Percentiles rank a stretch among this genome's conserved stretches.
Conservation (phyloP, 345 rosid species). For the Geranium brycei region DNA sequence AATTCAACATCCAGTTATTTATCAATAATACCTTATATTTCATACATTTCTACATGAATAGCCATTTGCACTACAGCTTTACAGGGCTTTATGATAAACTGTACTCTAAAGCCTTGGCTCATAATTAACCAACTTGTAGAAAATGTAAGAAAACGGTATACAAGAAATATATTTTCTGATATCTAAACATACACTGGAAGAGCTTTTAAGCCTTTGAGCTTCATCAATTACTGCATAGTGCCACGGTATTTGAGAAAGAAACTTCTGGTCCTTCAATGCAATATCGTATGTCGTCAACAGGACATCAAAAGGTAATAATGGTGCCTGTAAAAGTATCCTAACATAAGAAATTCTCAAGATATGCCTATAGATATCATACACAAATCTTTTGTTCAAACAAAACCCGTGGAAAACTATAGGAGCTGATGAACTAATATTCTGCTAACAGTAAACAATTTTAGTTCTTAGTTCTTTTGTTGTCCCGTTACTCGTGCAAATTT, state of each 20-base stretch:
- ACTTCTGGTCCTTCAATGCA: conserved; percentile 59
- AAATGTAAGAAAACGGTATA: background rate
- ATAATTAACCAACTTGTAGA: background rate
- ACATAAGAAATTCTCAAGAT: background rate
- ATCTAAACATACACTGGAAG: conserved; percentile 54
- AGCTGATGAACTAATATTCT: background rate
- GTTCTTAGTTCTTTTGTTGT: background rate
- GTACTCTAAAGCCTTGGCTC: background rate
- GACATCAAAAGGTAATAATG: conserved; percentile 53
- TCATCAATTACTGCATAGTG: conserved; percentile 63
- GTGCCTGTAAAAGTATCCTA: conserved; percentile 31
- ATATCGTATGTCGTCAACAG: conserved; percentile 73
- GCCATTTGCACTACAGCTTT: background rate
- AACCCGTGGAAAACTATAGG: background rate
- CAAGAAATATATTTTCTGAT: background rate
- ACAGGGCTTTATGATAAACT: background rate
- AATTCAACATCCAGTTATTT: too few species aligned
- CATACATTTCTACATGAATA: background rate
- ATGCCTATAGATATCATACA: background rate
- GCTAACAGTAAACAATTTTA: background rate
- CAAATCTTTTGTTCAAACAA: background rate
- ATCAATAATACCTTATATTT: too few species aligned
- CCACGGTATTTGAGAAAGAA: conserved; percentile 85
- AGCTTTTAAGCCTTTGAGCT: conserved; percentile 88
- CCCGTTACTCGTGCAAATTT: background rate